Evolutionary conservation across 208 protist genomes (phyloP).

Genomic region (Acanthamoeba lenticulata): DNA sequence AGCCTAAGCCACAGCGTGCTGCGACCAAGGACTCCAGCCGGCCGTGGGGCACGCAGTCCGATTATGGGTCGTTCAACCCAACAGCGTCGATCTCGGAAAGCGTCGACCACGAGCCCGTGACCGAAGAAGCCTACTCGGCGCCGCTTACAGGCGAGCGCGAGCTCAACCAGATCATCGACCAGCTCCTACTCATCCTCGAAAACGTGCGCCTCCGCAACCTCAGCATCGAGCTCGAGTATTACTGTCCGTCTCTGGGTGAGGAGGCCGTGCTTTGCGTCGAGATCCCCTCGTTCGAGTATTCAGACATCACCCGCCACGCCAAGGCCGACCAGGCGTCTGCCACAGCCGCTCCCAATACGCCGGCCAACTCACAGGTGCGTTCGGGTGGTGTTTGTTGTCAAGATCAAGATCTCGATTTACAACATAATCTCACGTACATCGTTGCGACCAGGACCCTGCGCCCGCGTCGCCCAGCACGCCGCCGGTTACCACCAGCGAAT

Average conservation of each 20-base stretch:
- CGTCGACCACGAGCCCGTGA: neutral
- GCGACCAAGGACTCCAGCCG: constrained; percentile 1
- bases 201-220: constrained; percentile 62
- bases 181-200: constrained; percentile 65
- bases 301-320: constrained; percentile 56
- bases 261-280: constrained; percentile 26
- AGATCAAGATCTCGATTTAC: neutral
- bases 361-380: neutral
- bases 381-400: no score
- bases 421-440: neutral
- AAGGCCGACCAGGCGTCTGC: neutral
- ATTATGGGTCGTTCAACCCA: constrained; percentile 41
- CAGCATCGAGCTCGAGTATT: constrained; percentile 56
- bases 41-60: constrained; percentile 27
- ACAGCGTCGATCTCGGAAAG: constrained; percentile 32
- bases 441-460: neutral
- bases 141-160: constrained; percentile 48
- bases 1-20: neutral
- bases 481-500: neutral
- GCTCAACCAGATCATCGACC: constrained; percentile 52
- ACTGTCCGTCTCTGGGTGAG: neutral
- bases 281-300: constrained; percentile 64
- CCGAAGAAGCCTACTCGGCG: neutral
- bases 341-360: neutral
- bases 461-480: constrained; percentile 17